Conservation (phyloP, 1,284 basidiomycete genomes). For the Puccinia novopanici region DNA sequence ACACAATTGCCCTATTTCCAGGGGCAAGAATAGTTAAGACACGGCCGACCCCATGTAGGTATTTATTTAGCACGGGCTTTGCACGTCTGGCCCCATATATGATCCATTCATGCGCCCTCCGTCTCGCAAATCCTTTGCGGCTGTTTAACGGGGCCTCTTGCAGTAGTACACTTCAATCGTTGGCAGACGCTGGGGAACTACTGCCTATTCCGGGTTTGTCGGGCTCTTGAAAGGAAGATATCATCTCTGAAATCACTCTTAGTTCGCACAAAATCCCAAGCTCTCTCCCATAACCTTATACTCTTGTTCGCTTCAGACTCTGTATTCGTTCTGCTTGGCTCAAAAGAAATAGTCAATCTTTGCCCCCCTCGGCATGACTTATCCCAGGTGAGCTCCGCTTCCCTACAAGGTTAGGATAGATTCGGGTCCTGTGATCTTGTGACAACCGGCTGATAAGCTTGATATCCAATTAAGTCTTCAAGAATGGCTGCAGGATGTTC, state of each 20-base stretch:
- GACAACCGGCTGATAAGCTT: neutral
- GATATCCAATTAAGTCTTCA: neutral
- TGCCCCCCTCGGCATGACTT: neutral
- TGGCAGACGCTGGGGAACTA: neutral
- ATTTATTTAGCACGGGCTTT: neutral
- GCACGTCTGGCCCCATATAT: neutral
- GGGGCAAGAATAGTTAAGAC: neutral
- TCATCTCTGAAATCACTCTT: neutral
- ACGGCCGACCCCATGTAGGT: neutral
- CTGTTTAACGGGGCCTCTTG: neutral
- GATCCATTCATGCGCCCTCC: neutral
- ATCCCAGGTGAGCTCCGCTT: neutral
- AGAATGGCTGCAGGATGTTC: conserved; percentile 13
- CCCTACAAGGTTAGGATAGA: neutral
- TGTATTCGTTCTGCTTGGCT: neutral
- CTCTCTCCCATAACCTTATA: neutral
- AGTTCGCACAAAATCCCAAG: neutral
- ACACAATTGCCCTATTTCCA: conserved; percentile 10
- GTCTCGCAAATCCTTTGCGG: neutral
- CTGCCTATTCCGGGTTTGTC: neutral
- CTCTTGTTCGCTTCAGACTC: neutral
- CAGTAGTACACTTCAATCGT: neutral
- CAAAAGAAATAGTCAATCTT: neutral
- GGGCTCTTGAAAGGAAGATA: neutral
- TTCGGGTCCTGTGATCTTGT: neutral